These are phyloP conservation scores for Cyclotella baltica DNA, from an alignment of 108 stramenopile genomes.

Conservation along the genomic window DNA sequence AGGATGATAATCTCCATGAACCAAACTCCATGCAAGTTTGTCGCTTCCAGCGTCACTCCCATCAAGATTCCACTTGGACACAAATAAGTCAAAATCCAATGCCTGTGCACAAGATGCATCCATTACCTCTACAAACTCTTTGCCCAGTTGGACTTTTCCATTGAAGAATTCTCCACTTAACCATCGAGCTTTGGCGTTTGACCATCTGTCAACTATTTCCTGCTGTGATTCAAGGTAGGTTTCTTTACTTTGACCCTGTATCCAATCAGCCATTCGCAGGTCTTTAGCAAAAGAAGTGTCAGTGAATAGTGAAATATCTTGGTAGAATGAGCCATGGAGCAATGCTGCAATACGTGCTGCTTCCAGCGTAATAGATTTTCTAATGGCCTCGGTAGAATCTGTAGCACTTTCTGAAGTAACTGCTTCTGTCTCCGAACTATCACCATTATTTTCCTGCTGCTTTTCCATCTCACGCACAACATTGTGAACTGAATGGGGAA, in stretches of 20 bases:
- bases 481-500: slow-evolving; percentile 51
- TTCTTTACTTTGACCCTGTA: slow-evolving; percentile 46
- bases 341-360: slow-evolving; percentile 18
- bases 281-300: slow-evolving; percentile 11
- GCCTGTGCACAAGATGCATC: slow-evolving; percentile 29
- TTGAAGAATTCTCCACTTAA: slow-evolving; percentile 13
- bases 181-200: slow-evolving; percentile 16
- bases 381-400: background rate
- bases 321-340: slow-evolving; percentile 24
- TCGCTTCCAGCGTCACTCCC: background rate
- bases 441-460: slow-evolving; percentile 46
- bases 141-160: slow-evolving; percentile 14
- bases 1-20: slow-evolving; percentile 73
- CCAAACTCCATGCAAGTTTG: slow-evolving; percentile 49
- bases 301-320: slow-evolving; percentile 10
- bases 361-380: slow-evolving; percentile 50
- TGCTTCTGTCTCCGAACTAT: background rate
- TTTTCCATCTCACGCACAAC: slow-evolving; percentile 59
- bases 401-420: slow-evolving; percentile 3
- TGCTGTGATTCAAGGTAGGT: slow-evolving; percentile 54
- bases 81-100: slow-evolving; percentile 30
- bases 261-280: slow-evolving; percentile 59
- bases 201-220: slow-evolving; percentile 36
- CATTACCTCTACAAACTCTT: slow-evolving; percentile 22
- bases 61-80: slow-evolving; percentile 19